Evolutionary conservation across 352 stramenopile species (phyloP), one percentile per base, ranked within the genome.

Genomic region (Globisporangium spinosum): DNA sequence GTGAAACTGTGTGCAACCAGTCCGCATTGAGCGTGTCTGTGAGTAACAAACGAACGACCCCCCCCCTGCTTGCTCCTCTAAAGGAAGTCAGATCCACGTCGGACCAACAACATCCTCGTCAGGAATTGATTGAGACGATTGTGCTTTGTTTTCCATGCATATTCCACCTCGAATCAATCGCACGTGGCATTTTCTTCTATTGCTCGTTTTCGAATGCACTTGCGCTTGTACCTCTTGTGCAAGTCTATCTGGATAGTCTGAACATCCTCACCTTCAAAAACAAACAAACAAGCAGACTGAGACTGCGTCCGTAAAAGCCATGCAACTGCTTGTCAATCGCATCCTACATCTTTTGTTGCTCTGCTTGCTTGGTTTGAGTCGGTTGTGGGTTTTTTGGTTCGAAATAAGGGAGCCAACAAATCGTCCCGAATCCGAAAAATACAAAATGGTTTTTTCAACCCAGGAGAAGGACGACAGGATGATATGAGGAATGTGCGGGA

Each of bases 391-490:
- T 20, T 59, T 32, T 29, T 20, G n/a, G n/a, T 15, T 61, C 55
- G 55, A 45, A 61, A 61, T 61, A 20, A 61, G n/a, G 55, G 29
- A n/a, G 20, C 15, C 5, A 20, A 59, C 7, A 10, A n/a, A 3
- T n/a, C 10, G 54, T 61, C 32, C 56, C 56, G 56, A 62, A 62
- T 49, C 20, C 3, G 10, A 20, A 29, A 20, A 54, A n/a, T 5
- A n/a, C 9, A 61, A 40, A 27, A 15, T 17, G 17, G n/a, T 49
- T 32, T 49, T 62, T 47, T 62, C 32, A 62, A 62, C 56, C 56
- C 56, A 49, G 32, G 10, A 49, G 13, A 61, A 61, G 20, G 12
- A 23, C 32, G 34, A 12, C 2, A 9, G 12, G 12, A 20, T 20
- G 47, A 27, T 29, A 29, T 56, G 5, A 20, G 32, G 56, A 6